phyloP scores from a whole-genome alignment of 805 yeast genomes.

The Debaryomyces maramus region DNA sequence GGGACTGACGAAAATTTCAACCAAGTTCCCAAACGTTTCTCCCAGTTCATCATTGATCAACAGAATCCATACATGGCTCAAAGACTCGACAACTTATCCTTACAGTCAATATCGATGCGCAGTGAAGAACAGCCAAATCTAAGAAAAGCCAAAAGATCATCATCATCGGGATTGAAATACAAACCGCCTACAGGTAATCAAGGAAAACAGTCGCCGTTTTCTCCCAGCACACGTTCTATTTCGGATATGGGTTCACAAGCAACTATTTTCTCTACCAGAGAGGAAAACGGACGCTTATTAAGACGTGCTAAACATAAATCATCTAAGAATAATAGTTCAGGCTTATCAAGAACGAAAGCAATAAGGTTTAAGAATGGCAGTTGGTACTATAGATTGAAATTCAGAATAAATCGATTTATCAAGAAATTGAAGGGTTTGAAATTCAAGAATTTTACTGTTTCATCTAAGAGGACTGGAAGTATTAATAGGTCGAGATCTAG shows the following conservation, averaged over 20 bases:
- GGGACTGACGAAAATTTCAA: conserved; percentile 16
- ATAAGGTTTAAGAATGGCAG: conserved; percentile 36
- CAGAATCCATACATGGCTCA: conserved; percentile 21
- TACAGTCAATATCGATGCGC: conserved; percentile 2
- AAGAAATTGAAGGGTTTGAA: conserved; percentile 20
- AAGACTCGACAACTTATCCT: conserved; percentile 19
- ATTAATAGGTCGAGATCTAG: conserved; percentile 4
- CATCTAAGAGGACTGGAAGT: conserved; percentile 24
- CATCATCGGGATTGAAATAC: not conserved
- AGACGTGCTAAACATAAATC: conserved; percentile 4
- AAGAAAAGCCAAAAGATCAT: not conserved
- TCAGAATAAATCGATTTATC: conserved; percentile 24
- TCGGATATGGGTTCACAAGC: conserved; percentile 42
- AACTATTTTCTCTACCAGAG: conserved; percentile 44
- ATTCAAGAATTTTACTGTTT: conserved; percentile 23
- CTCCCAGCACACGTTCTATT: not conserved
- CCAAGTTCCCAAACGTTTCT: conserved; percentile 42
- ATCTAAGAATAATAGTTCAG: conserved; percentile 10
- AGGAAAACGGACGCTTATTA: conserved; percentile 11
- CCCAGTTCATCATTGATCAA: conserved; percentile 41
- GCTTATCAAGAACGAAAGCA: conserved; percentile 30
- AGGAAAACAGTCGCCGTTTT: not conserved
- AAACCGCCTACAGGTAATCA: not conserved
- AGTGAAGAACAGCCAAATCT: conserved; percentile 1
- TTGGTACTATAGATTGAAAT: conserved; percentile 28